Base-by-base conservation (phyloP, 306 rosid species). In the Ochetophila trinervis region DNA sequence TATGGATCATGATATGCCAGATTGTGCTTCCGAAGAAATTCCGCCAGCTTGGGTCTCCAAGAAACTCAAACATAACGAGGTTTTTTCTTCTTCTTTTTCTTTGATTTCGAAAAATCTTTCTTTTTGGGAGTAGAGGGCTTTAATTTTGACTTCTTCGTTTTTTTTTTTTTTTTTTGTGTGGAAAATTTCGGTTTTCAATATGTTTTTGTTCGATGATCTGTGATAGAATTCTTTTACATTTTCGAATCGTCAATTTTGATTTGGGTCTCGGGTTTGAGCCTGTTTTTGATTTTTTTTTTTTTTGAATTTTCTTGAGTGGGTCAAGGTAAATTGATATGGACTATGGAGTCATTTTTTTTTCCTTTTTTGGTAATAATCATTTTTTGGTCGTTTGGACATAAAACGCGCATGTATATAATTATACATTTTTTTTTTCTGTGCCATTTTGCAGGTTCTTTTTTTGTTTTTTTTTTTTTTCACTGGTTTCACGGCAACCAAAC, bases 1-100 rank as follows among this genome's bases (percentile, higher is more conserved):
- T 34, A 53, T 83, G 91, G 91, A 88, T 76, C 82, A 65, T 47
- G 45, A 67, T 32, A 51, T 70, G 69, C 71, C 14, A 17, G 58
- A 13, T 35, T 60, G 35, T 47, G 78, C 49, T 62, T 70, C 75
- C 36, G 70, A 3, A 21, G 56, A 57, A 30, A 16, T 47, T 21
- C 62, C 36, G n/a, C 60, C 37, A 12, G 64, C 79, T 65, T 58
- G 83, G 52, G 54, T 57, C 27, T 6, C 73, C 63, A 73, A 78
- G 78, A 84, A 85, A 68, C 84, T 68, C 69, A 84, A 87, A 36
- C 85, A 51, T 11, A 78, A 47, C 3, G 66, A 61, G 87, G 95
- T 88, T 56, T n/a, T 71, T 1, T 35, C 34, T 24, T 13, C 18
- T 12, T 2, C 3, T 1, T 34, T 16, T 3, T 7, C 34, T 55